Base-by-base conservation (phyloP, 2,329 filamentous ascomycete genomes). In the Fusarium austroafricanum region DNA sequence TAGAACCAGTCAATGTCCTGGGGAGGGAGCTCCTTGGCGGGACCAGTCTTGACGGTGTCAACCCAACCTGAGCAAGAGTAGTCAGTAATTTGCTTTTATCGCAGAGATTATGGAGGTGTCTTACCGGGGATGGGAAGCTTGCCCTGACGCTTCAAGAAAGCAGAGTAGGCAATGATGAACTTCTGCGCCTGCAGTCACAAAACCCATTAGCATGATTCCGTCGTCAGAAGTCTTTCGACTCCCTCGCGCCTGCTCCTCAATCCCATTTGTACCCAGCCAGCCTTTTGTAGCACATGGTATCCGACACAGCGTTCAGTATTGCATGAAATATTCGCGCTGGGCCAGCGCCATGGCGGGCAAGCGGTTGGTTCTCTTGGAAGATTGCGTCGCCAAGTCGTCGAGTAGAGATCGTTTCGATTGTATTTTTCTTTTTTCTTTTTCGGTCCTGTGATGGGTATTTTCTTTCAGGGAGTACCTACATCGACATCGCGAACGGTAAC, bases 1-100 rank as follows among this genome's bases (percentile, higher is more conserved):
- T 90, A 92, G 87, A 90, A 96, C 96, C 96, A 99, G 89, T 99
- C 96, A 81, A 94, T 93, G 83, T 94, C 92, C 90, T 98, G 94
- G 79, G 95, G 96, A 79, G 95, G 95, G 77, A 99, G 92, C 88
- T 99, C 96, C 86, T 97, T 97, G 82, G 92, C 92, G 81, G 91
- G 89, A 79, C 93, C 95, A 77, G 95, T 97, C 92, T 99, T 99
- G 87, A 98, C 96, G 80, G 95, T 97, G 83, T 99, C 96, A 83
- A 97, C 95, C 95, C 95, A 98, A 87, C 93, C 94, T 96, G 65
- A 4, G 7, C 39, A 26, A 26, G 7, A 33, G 21, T 7, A 55
- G 53, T 65, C 55, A 67, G 65, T n/a, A 40, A 60, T 52, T 42
- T 2, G 5, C n/a, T 17, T 20, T 1, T 17, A 2, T 14, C 0